These are phyloP conservation scores for Scheffersomyces ergatensis DNA, from an alignment of 805 yeast species.

Conservation along the genomic window DNA sequence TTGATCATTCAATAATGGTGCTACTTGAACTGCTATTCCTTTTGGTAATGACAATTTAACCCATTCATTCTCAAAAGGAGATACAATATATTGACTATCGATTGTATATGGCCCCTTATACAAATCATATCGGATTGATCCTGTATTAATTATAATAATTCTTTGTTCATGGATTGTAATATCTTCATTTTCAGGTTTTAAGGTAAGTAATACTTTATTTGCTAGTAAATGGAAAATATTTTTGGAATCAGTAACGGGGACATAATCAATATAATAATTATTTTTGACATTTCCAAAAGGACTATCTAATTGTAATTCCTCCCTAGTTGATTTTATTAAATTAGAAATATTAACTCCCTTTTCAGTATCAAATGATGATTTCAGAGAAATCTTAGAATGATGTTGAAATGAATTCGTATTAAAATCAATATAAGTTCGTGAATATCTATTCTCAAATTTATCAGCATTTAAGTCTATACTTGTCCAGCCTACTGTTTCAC, in stretches of 20 bases:
- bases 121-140: conserved; percentile 83
- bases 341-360: conserved; percentile 51
- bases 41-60: conserved; percentile 59
- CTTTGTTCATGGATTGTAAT: conserved; percentile 16
- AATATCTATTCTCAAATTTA: conserved; percentile 23
- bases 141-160: conserved; percentile 74
- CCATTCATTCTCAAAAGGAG: conserved; percentile 87
- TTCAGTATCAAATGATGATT: conserved; percentile 47
- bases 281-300: conserved; percentile 63
- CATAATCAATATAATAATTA: conserved; percentile 65
- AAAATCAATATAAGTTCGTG: conserved; percentile 80
- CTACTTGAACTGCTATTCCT: conserved; percentile 51
- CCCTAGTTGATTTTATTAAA: conserved; percentile 42
- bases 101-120: conserved; percentile 80
- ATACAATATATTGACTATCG: conserved; percentile 77
- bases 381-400: conserved; percentile 42
- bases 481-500: conserved; percentile 91
- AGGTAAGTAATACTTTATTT: conserved; percentile 50
- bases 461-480: conserved; percentile 44
- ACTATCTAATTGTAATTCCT: conserved; percentile 50
- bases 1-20: conserved; percentile 55
- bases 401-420: conserved; percentile 65
- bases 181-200: conserved; percentile 18
- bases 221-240: conserved; percentile 61
- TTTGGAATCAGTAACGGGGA: conserved; percentile 50